phyloP scores from a whole-genome alignment of 805 yeast genomes.

The Ogataea angusta region DNA sequence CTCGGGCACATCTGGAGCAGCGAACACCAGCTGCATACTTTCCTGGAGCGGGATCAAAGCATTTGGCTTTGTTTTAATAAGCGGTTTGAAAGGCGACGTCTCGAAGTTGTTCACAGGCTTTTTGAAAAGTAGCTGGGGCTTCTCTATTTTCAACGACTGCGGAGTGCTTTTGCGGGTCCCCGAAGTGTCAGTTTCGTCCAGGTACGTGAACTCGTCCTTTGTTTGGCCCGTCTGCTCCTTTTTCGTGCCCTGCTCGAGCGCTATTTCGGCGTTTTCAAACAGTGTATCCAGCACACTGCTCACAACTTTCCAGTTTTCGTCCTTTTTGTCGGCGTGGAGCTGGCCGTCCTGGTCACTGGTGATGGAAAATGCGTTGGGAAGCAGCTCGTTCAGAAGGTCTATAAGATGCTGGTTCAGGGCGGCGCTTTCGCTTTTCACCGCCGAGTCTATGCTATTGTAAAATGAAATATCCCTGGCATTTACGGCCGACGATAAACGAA shows the following conservation, averaged over 20 bases:
- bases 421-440: slow-evolving; percentile 39
- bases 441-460: slow-evolving; percentile 58
- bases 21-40: slow-evolving; percentile 37
- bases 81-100: slow-evolving; percentile 72
- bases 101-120: slow-evolving; percentile 62
- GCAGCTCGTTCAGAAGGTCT: slow-evolving; percentile 43
- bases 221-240: slow-evolving; percentile 14
- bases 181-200: slow-evolving; percentile 50
- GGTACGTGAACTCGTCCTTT: slow-evolving; percentile 39
- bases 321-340: slow-evolving; percentile 28
- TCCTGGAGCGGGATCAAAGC: slow-evolving; percentile 57
- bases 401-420: slow-evolving; percentile 41
- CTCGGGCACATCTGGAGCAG: slow-evolving; percentile 43
- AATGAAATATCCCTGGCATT: slow-evolving; percentile 82
- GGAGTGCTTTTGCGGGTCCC: slow-evolving; percentile 8
- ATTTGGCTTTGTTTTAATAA: slow-evolving; percentile 68
- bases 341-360: slow-evolving; percentile 29
- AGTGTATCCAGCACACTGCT: slow-evolving; percentile 62
- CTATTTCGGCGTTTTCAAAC: slow-evolving; percentile 73
- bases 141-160: slow-evolving; percentile 29
- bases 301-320: slow-evolving; percentile 59
- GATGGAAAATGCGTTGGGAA: slow-evolving; percentile 25
- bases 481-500: slow-evolving; percentile 65
- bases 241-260: slow-evolving; percentile 47
- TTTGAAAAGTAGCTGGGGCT: slow-evolving; percentile 69